Evolutionary conservation across 1,284 basidiomycete genomes (phyloP).

Genomic region (Crepidotus sp.): DNA sequence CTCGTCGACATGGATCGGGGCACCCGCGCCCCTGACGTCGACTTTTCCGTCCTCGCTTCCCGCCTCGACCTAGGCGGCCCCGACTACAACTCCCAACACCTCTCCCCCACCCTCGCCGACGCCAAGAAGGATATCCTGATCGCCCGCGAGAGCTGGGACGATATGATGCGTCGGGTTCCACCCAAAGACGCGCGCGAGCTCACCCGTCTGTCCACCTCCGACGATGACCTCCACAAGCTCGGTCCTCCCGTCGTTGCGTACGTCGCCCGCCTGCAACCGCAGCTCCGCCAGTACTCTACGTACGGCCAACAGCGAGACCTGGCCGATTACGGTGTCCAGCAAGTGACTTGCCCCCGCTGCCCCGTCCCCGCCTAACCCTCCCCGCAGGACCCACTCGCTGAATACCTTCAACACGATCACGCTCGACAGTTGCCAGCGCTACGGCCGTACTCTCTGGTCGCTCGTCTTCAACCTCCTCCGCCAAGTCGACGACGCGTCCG

Average conservation of each 20-base stretch:
- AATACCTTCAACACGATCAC: not conserved
- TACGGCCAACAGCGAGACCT: too few species aligned
- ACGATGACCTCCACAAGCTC: too few species aligned
- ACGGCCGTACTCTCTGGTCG: slow-evolving; percentile 6
- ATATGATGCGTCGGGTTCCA: not conserved
- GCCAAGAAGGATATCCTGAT: slow-evolving; percentile 1
- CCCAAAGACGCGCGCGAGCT: too few species aligned
- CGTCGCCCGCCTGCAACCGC: too few species aligned
- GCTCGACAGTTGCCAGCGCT: not conserved
- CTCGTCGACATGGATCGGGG: not conserved
- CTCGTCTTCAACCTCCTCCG: slow-evolving; percentile 9
- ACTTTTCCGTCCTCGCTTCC: not conserved
- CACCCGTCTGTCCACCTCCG: too few species aligned
- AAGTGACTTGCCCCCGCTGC: too few species aligned
- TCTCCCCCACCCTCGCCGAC: not conserved
- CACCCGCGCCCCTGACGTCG: too few species aligned
- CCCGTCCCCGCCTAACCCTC: not conserved
- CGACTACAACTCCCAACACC: not conserved
- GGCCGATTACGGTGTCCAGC: too few species aligned
- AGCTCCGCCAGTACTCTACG: too few species aligned
- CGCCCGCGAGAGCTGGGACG: slow-evolving; percentile 1
- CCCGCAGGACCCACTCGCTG: not conserved
- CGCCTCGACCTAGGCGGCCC: slow-evolving; percentile 1
- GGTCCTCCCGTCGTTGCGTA: too few species aligned
- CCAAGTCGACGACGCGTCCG: not conserved